These are phyloP conservation scores for Claviceps paspali DNA, from an alignment of 2,329 filamentous ascomycete species.

Conservation along the genomic window DNA sequence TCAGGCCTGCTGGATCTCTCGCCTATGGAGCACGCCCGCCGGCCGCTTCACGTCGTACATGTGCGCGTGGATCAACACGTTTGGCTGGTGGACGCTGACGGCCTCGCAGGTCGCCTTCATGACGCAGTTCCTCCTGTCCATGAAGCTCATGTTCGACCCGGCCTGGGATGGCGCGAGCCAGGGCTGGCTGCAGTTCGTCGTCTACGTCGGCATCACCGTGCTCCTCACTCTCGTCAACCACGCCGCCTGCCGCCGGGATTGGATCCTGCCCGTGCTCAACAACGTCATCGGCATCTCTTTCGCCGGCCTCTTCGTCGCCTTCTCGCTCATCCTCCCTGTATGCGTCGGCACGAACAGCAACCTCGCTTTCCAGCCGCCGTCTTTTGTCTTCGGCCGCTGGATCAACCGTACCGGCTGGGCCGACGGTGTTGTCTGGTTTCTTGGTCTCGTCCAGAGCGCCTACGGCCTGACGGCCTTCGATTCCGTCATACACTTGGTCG, in stretches of 20 bases:
- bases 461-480: conserved; percentile 42
- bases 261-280: conserved; percentile 32
- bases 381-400: conserved; percentile 37
- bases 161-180: conserved; percentile 27
- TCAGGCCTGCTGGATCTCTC: conserved; percentile 39
- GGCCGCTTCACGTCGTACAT: conserved; percentile 39
- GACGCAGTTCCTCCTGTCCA: conserved; percentile 40
- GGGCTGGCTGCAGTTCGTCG: conserved; percentile 40
- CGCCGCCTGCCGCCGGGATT: conserved; percentile 29
- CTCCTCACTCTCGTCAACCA: conserved; percentile 34
- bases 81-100: conserved; percentile 42
- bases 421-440: conserved; percentile 41
- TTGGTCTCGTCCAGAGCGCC: conserved; percentile 39
- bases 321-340: conserved; percentile 35
- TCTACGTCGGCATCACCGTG: conserved; percentile 35
- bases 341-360: conserved; percentile 29
- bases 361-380: conserved; percentile 30
- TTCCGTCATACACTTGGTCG: conserved; percentile 42
- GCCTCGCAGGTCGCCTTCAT: conserved; percentile 43
- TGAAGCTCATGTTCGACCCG: conserved; percentile 36
- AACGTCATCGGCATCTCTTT: conserved; percentile 40
- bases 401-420: conserved; percentile 32
- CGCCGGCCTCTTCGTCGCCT: conserved; percentile 33
- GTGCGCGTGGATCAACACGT: conserved; percentile 45
- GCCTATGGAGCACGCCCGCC: conserved; percentile 18